Base-by-base conservation (phyloP, 2,329 filamentous ascomycete species). In the Pseudogymnoascus sp. region DNA sequence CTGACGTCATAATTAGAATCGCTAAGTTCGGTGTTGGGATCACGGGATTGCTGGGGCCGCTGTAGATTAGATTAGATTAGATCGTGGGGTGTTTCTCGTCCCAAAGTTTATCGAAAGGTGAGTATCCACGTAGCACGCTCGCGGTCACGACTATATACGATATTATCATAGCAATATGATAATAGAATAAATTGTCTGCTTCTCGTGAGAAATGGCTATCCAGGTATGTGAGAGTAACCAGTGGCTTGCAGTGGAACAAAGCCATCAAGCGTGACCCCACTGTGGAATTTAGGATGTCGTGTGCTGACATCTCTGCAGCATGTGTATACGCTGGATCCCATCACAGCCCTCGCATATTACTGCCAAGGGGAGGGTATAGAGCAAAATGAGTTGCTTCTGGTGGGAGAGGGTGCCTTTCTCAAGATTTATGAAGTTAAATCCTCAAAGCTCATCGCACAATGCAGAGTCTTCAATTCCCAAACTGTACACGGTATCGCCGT, bases 401-500 rank as follows among this genome's bases (percentile, higher is more conserved):
- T 81, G 1, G 86, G 82, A 43, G 84, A 89, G 72, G 86, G 88
- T 65, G 80, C 80, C 7, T 78, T 80, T 67, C 75, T 90, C 34
- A 80, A 79, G 34, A 70, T 87, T 62, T 86, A 85, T 70, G 64
- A 71, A 61, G 64, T 65, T 43, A 69, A 69, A 13, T 72, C 69
- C 4, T 75, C 72, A 4, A 72, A 66, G 21, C 72, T 79, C 8
- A 68, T 79, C 36, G 78, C 75, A 61, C 76, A 77, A 60, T 71
- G 82, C 61, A 75, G 75, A 23, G 75, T 92, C 31, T 93, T 95
- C 71, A 71, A 76, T 14, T 80, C 80, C n/a, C 90, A 93, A 73
- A 79, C 85, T 2, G 85, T 95, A 61, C 91, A 95, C 74, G 90
- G 90, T 2, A 85, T 93, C 63, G 75, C 79, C n/a, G 75, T 85